Conservation (phyloP, 2,329 filamentous ascomycete species). For the Cladosporium sp. region DNA sequence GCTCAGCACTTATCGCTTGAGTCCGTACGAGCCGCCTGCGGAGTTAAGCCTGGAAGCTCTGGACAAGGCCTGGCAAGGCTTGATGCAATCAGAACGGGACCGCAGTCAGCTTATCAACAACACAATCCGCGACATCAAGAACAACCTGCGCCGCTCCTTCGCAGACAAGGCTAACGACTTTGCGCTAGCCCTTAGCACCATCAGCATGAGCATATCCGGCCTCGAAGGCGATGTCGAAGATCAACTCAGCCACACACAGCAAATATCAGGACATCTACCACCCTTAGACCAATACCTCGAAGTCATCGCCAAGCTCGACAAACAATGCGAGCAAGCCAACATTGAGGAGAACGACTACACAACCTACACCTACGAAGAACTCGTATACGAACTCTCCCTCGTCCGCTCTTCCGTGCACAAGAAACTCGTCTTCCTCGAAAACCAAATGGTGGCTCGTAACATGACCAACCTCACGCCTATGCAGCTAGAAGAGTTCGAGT, state of each 20-base stretch:
- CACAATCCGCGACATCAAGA: slow-evolving; percentile 98
- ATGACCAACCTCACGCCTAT: slow-evolving; percentile 99
- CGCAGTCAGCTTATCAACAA: slow-evolving; percentile 95
- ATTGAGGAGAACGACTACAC: slow-evolving; percentile 99
- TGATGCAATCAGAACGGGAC: slow-evolving; percentile 83
- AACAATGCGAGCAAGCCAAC: slow-evolving; percentile 91
- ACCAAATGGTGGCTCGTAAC: slow-evolving; percentile 95
- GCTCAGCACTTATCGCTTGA: slow-evolving; percentile 87
- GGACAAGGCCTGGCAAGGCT: slow-evolving; percentile 76
- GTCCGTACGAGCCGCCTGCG: slow-evolving; percentile 85
- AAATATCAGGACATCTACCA: slow-evolving; percentile 79
- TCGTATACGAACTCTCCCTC: slow-evolving; percentile 88
- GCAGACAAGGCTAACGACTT: slow-evolving; percentile 99
- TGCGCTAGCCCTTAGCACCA: slow-evolving; percentile 88
- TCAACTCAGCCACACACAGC: slow-evolving; percentile 83
- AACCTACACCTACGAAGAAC: slow-evolving; percentile 97
- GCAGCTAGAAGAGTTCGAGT: slow-evolving; percentile 97
- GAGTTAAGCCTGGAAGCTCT: slow-evolving; percentile 80
- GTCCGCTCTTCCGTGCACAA: slow-evolving; percentile 92
- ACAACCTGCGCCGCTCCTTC: slow-evolving; percentile 85
- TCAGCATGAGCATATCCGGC: slow-evolving; percentile 93
- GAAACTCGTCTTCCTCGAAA: slow-evolving; percentile 94
- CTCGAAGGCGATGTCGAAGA: slow-evolving; percentile 96
- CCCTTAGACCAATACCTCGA: slow-evolving; percentile 90
- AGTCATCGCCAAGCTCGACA: slow-evolving; percentile 81